Evolutionary conservation across 1,139 yeast genomes (phyloP), one percentile per base, ranked within the genome.

Genomic region (Taphrina deformans): DNA sequence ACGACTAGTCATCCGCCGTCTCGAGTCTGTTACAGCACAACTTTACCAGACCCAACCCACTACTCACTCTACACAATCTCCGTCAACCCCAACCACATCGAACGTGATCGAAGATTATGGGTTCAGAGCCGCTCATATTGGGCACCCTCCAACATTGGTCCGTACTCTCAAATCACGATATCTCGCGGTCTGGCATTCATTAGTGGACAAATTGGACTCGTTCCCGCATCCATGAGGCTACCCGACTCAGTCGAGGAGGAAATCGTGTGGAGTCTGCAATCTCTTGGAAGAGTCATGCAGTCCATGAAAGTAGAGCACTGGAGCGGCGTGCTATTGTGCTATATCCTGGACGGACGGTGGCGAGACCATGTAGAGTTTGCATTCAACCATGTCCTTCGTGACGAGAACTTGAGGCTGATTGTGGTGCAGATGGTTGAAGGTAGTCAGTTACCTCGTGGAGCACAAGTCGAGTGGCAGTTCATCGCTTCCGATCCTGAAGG

Each of bases 61-160:
- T 51, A 51, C 31, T 5, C 38, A 10, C 50, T 59, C 21, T 31
- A 59, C 50, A 59, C 63, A 23, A 10, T 46, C 24, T 33, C 55
- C 6, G 23, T 50, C 18, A 21, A 38, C 2, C 31, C 26, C 9
- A 6, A 9, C 21, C 12, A 2, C n/a, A 31, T 29, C 14, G 27
- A 23, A 12, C 26, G 27, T 7, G 48, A 21, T 10, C 67, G 77
- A 48, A 97, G 98, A 0, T 78, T 93, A 26, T 98, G 93, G 73
- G 89, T 93, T 3, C 90, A 93, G 71, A 90, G 98, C 0, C 80
- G 93, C 66, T 90, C 97, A 31, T 91, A 87, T 74, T 93, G 99
- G 99, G 97, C 97, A 0, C 99, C 99, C 0, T 95, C 96, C 55
- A 93, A 93, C 71, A 93, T 93, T 65, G 99, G 99, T 0, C 99